Base-by-base conservation (phyloP, 768 basidiomycete species). In the Auricularia cornea region DNA sequence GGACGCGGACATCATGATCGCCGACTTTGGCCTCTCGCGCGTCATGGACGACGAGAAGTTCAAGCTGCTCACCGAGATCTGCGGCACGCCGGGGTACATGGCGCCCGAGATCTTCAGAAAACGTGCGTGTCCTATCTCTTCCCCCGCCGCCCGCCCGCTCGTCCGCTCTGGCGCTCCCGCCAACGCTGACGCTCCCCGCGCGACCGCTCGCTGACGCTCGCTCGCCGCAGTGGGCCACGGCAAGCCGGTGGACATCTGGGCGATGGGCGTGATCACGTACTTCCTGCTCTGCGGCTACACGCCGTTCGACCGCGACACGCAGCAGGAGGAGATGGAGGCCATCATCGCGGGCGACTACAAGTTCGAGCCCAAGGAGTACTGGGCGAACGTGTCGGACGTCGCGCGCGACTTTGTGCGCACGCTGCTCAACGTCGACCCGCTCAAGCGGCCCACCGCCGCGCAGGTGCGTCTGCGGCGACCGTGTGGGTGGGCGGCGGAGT, bases 181-280 rank as follows among this genome's bases (percentile, higher is more conserved):
- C n/a, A n/a, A n/a, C n/a, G n/a, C n/a, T n/a, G n/a, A 57, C 32
- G 28, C 62, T 64, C 14, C 59, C 31, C 56, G 54, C 31, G 23
- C 14, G 30, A 52, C 29, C 41, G 35, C 4, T 31, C 48, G 41
- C 59, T 44, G 31, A 60, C 60, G 62, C 60, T 66, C 38, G 35
- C 35, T 23, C 59, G 20, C 60, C 61, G 32, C 70, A 90, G 89
- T 87, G 62, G 96, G 96, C 3, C 96, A 99, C 69, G 85, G 89
- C 48, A 97, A 92, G 76, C 94, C 95, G 10, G 95, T 97, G 20
- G 96, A 96, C 70, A 77, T 96, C 62, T 95, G 94, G 95, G 94
- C 96, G 1, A 95, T 98, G 85, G 96, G 96, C 41, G 96, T 99
- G 59, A 95, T 99, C 74, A 91, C 96, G 14, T 98, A 98, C 77